Evolutionary conservation across 805 yeast genomes (phyloP).

Genomic region (Wickerhamiella nectarea): DNA sequence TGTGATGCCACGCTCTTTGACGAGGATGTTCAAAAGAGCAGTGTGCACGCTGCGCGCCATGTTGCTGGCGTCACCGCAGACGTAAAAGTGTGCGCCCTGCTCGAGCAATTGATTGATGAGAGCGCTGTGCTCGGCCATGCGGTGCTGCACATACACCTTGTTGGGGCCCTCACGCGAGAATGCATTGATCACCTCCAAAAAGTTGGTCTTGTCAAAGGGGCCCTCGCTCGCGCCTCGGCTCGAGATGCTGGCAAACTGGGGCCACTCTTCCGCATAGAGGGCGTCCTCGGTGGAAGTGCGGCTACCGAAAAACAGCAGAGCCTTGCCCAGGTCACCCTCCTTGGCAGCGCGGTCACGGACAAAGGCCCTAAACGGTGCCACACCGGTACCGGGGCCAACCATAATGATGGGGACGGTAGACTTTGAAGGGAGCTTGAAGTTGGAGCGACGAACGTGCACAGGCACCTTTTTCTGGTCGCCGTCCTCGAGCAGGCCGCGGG

Average conservation of each 20-base stretch:
- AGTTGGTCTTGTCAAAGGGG: constrained; percentile 14
- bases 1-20: constrained; percentile 47
- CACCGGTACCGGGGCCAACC: constrained; percentile 98
- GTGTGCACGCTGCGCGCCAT: constrained; percentile 92
- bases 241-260: constrained; percentile 32
- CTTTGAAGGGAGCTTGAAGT: constrained; percentile 83
- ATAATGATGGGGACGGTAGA: constrained; percentile 72
- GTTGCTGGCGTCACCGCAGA: constrained; percentile 90
- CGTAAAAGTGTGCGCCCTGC: constrained; percentile 76
- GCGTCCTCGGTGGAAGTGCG: constrained; percentile 69
- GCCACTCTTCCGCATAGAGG: constrained; percentile 84
- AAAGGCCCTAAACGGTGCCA: constrained; percentile 95
- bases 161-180: constrained; percentile 64
- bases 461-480: constrained; percentile 41
- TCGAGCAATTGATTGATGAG: constrained; percentile 39
- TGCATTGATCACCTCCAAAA: constrained; percentile 55
- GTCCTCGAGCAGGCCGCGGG: constrained; percentile 35
- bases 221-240: constrained; percentile 14
- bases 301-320: constrained; percentile 75
- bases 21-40: constrained; percentile 49
- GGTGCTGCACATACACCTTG: constrained; percentile 76
- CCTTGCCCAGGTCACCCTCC: constrained; percentile 50
- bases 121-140: constrained; percentile 37
- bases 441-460: constrained; percentile 86
- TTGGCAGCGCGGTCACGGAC: constrained; percentile 68